Base-by-base conservation (phyloP, 352 stramenopile genomes). In the Phytopythium cucurbitacearum region DNA sequence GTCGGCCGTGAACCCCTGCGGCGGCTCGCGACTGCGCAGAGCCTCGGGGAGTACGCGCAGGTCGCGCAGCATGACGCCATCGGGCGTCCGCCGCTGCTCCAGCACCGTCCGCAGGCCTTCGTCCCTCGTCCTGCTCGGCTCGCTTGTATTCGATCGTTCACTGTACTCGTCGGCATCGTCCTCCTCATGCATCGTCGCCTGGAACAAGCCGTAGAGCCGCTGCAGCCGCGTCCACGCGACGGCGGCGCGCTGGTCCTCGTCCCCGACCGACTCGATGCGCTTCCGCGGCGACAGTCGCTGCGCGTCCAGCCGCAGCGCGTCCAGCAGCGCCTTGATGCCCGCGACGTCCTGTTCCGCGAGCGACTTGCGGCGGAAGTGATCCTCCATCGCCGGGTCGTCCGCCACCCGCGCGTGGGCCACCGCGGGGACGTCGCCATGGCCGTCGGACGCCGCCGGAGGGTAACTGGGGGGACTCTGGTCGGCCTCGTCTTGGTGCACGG, bases 1-100 rank as follows among this genome's bases (percentile, higher is more conserved):
- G 34, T 75, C 62, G 13, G 81, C 59, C 33, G 79, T 85, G 56
- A 92, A 92, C 11, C 81, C 81, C 42, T 89, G 72, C 0, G 81
- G 76, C 53, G 88, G 64, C 38, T 62, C 57, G n/a, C 9, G 2
- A 7, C 4, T 38, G 7, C 5, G 12, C 34, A 12, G 2, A 9
- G 13, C 15, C 34, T 47, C 69, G 33, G 37, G 57, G 70, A 91
- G 67, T 51, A 66, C 68, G 52, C 78, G 49, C 35, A 89, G 54
- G 42, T 91, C 76, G 35, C 73, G 66, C 41, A 87, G 50, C 28
- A 80, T 64, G 28, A 84, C 71, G 37, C 70, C 69, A 11, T 57
- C 12, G 33, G 61, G 59, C 56, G 73, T n/a, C 45, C 72, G 40
- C 42, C 49, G 53, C 33, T 77, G 60, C 46, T 82, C 68, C 39